Evolutionary conservation across 257 asterid genomes (phyloP).

Genomic region (Scutellaria galericulata): DNA sequence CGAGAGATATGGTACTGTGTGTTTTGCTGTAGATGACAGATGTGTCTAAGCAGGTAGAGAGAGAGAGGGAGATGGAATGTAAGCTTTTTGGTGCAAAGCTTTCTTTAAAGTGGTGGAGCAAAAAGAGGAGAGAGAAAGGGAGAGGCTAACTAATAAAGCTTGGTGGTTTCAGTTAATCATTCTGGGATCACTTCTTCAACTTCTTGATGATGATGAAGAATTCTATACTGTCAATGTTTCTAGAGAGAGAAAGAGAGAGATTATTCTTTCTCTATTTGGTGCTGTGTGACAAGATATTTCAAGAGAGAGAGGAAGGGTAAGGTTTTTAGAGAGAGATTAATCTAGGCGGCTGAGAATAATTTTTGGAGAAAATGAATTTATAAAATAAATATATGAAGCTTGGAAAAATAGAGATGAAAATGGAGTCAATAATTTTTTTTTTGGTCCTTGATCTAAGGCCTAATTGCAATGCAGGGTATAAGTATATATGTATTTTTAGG

Average conservation of each 20-base stretch:
- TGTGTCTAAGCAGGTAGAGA: conserved; percentile 28
- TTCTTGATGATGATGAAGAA: conserved; percentile 30
- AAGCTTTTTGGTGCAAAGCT: background rate
- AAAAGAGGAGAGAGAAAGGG: background rate
- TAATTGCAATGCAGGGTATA: conserved; percentile 13
- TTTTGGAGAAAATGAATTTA: conserved; percentile 7
- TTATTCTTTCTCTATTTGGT: conserved; percentile 12
- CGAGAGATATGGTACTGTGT: background rate
- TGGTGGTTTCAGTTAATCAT: conserved; percentile 38
- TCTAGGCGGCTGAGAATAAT: conserved; percentile 61
- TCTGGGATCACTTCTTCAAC: background rate
- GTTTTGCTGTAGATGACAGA: conserved; percentile 41
- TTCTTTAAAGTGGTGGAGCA: conserved; percentile 21
- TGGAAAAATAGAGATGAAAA: background rate
- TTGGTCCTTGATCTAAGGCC: conserved; percentile 29
- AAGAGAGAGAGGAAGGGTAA: conserved; percentile 35
- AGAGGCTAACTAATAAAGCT: background rate
- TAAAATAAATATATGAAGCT: background rate
- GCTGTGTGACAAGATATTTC: conserved; percentile 45
- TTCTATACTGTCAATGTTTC: conserved; percentile 31
- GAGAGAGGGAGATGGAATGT: conserved; percentile 10
- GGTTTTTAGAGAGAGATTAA: conserved; percentile 44
- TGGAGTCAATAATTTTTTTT: conserved; percentile 11
- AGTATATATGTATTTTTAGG: background rate
- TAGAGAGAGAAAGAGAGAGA: conserved; percentile 20